Conservation (phyloP, 371 early-diverging fungal genomes). For the Mucor racemosus region DNA sequence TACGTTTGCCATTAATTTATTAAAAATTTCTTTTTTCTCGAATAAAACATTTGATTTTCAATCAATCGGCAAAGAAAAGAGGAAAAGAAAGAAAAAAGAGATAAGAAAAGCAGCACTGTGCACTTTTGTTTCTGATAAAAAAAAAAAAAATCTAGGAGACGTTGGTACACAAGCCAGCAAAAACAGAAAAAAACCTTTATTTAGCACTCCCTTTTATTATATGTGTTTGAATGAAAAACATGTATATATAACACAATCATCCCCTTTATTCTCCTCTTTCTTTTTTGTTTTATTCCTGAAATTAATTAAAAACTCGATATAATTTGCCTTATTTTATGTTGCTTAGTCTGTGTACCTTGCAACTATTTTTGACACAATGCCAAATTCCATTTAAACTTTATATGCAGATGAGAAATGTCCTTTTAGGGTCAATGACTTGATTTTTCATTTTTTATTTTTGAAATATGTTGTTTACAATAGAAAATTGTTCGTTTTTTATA, state of each 20-base stretch:
- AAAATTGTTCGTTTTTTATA: too few species aligned
- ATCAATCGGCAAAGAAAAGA: background rate
- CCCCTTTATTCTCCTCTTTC: background rate
- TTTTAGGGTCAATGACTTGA: background rate
- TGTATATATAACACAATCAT: background rate
- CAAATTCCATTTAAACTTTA: constrained; percentile 5
- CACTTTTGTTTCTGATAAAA: background rate
- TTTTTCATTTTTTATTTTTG: too few species aligned
- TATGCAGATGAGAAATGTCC: constrained; percentile 1
- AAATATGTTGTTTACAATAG: too few species aligned
- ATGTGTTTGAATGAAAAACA: background rate
- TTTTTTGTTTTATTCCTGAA: background rate
- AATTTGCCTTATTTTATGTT: background rate
- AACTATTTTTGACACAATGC: background rate
- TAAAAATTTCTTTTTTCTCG: constrained; percentile 2
- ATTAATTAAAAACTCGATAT: constrained; percentile 3
- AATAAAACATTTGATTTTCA: background rate
- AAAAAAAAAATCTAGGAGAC: background rate
- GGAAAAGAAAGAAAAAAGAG: background rate
- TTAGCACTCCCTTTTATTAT: background rate
- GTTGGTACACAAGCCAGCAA: background rate
- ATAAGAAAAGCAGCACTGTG: background rate
- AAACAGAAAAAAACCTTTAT: background rate
- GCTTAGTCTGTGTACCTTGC: background rate
- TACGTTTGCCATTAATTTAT: constrained; percentile 2